These are phyloP conservation scores for Coniochaeta ligniaria DNA, from an alignment of 2,329 filamentous ascomycete species.

Conservation along the genomic window DNA sequence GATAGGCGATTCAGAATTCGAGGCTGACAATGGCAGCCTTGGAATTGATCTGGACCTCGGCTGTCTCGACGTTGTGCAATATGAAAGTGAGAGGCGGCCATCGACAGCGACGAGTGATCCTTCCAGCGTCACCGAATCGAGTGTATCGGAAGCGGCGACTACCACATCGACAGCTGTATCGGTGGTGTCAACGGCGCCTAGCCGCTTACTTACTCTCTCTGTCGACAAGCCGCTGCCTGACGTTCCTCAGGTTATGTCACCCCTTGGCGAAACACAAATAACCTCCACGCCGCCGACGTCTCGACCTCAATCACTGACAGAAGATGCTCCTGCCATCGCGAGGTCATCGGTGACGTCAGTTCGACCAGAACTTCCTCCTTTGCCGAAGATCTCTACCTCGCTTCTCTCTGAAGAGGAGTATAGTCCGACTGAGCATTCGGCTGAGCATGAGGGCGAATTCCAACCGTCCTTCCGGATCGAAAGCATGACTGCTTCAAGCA, in stretches of 20 bases:
- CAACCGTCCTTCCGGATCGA: conserved; percentile 51
- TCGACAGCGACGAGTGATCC: conserved; percentile 25
- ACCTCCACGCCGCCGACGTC: conserved; percentile 27
- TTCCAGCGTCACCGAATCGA: conserved; percentile 30
- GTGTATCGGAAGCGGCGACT: conserved; percentile 18
- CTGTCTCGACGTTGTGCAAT: conserved; percentile 37
- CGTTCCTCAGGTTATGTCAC: conserved; percentile 48
- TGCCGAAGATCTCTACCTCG: conserved; percentile 50
- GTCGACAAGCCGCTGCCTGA: conserved; percentile 64
- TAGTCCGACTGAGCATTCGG: conserved; percentile 35
- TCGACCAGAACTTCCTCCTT: conserved; percentile 42
- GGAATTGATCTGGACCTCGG: conserved; percentile 50
- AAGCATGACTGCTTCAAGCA: conserved; percentile 67
- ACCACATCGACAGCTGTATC: conserved; percentile 23
- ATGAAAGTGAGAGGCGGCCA: conserved; percentile 16
- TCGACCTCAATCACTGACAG: conserved; percentile 33
- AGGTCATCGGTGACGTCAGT: conserved; percentile 40
- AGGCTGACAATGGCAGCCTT: conserved; percentile 53
- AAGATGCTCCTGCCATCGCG: conserved; percentile 33
- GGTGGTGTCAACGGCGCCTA: conserved; percentile 20
- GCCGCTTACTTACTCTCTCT: conserved; percentile 31
- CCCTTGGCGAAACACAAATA: conserved; percentile 13
- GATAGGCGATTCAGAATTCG: conserved; percentile 86
- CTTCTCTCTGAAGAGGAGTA: conserved; percentile 40
- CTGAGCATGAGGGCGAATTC: conserved; percentile 41